phyloP scores from a whole-genome alignment of 495 filamentous ascomycete species.

The Sordaria brevicollis region DNA sequence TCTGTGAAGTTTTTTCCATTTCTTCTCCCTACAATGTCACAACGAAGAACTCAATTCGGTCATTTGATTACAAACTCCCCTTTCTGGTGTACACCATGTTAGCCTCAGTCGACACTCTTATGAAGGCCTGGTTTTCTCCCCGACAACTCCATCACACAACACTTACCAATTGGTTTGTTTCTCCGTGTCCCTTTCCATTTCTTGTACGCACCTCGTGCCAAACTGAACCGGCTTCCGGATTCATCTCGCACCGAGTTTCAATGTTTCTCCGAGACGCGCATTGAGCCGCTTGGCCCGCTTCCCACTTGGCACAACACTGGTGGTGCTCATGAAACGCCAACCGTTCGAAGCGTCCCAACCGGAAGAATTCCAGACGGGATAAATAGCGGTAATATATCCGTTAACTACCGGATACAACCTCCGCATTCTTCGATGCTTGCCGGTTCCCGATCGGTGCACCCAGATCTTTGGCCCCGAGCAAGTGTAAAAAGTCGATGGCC shows the following conservation, averaged over 20 bases:
- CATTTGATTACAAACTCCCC: no score
- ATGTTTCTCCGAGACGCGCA: background rate
- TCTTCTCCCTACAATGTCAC: no score
- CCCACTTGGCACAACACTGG: background rate
- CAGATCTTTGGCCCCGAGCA: background rate
- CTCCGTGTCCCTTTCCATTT: no score
- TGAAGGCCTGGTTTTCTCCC: no score
- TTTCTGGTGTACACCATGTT: no score
- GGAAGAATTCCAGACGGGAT: background rate
- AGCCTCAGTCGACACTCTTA: no score
- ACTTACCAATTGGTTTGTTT: no score
- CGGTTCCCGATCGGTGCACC: background rate
- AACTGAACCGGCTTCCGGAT: background rate
- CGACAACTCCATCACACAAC: no score
- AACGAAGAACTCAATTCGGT: no score
- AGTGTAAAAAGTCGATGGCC: slow-evolving; percentile 8
- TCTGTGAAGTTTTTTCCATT: no score
- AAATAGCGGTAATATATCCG: background rate
- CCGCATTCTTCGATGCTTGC: background rate
- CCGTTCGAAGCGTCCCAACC: background rate
- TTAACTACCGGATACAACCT: background rate
- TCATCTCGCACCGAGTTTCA: background rate
- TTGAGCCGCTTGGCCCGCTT: background rate
- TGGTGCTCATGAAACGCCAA: background rate
- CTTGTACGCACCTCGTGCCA: no score